Evolutionary conservation across 2,329 filamentous ascomycete genomes (phyloP).

Genomic region (Venturia asperata): DNA sequence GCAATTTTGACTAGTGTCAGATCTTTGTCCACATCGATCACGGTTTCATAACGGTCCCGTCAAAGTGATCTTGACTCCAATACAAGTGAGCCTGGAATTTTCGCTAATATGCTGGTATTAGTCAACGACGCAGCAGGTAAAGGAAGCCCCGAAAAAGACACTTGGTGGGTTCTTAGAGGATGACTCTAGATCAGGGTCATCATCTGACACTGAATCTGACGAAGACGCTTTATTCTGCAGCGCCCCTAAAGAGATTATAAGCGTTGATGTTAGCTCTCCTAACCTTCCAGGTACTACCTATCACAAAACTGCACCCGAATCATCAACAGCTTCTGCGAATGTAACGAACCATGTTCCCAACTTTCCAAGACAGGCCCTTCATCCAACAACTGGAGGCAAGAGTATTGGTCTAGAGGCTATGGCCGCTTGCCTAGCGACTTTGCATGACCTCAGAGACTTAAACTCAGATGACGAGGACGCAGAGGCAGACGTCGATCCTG

Average conservation of each 20-base stretch:
- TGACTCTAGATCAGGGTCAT: background rate
- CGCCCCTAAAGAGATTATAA: background rate
- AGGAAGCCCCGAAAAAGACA: background rate
- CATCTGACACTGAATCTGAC: background rate
- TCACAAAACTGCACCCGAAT: background rate
- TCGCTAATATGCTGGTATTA: background rate
- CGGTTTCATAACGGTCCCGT: too few species aligned
- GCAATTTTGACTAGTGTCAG: background rate
- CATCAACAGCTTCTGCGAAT: background rate
- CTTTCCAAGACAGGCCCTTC: background rate
- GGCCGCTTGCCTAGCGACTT: background rate
- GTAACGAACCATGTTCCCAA: background rate
- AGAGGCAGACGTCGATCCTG: background rate
- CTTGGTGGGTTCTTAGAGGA: background rate
- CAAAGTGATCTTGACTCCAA: background rate
- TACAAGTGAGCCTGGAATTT: background rate
- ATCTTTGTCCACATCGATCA: background rate
- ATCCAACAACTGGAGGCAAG: background rate
- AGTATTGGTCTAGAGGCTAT: background rate
- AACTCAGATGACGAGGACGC: background rate
- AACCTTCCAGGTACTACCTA: background rate
- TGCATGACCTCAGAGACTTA: background rate
- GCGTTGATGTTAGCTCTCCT: background rate
- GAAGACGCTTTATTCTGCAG: conserved; percentile 11
- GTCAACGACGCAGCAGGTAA: background rate